Evolutionary conservation across 2,329 filamentous ascomycete species (phyloP).

Genomic region (Fusarium duplospermum): DNA sequence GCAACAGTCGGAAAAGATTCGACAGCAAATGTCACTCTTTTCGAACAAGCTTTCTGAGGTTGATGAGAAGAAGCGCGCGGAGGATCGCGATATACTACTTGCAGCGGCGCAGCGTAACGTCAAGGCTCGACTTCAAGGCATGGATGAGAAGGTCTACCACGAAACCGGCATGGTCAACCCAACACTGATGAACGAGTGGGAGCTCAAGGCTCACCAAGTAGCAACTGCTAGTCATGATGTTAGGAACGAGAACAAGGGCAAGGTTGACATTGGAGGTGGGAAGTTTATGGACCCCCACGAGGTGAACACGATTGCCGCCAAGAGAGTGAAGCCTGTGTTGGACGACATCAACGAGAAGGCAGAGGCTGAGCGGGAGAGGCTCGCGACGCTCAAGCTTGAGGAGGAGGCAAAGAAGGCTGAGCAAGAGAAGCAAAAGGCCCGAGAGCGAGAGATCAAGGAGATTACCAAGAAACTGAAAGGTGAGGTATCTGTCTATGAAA

Average conservation of each 20-base stretch:
- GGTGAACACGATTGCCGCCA: constrained; percentile 82
- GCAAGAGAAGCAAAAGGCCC: constrained; percentile 57
- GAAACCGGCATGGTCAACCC: constrained; percentile 81
- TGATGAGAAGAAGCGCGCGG: constrained; percentile 78
- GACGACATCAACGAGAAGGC: constrained; percentile 87
- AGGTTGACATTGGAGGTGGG: constrained; percentile 80
- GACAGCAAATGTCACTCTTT: constrained; percentile 82
- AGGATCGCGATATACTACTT: constrained; percentile 80
- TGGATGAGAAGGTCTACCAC: constrained; percentile 83
- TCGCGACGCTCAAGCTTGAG: constrained; percentile 73
- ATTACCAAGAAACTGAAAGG: constrained; percentile 68
- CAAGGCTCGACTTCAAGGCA: constrained; percentile 78
- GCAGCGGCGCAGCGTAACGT: constrained; percentile 88
- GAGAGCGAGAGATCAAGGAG: constrained; percentile 65
- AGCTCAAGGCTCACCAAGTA: constrained; percentile 77
- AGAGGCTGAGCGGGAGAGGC: constrained; percentile 75
- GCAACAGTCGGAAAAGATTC: constrained; percentile 77
- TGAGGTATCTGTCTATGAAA: constrained; percentile 51
- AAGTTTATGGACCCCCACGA: constrained; percentile 82
- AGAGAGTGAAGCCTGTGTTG: constrained; percentile 82
- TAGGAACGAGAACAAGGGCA: constrained; percentile 66
- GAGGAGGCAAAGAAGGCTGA: constrained; percentile 68
- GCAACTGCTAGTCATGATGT: constrained; percentile 73
- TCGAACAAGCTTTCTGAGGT: constrained; percentile 74
- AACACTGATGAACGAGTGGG: constrained; percentile 80